Conservation (phyloP, 2,329 filamentous ascomycete genomes). For the Talaromyces pinophilus region DNA sequence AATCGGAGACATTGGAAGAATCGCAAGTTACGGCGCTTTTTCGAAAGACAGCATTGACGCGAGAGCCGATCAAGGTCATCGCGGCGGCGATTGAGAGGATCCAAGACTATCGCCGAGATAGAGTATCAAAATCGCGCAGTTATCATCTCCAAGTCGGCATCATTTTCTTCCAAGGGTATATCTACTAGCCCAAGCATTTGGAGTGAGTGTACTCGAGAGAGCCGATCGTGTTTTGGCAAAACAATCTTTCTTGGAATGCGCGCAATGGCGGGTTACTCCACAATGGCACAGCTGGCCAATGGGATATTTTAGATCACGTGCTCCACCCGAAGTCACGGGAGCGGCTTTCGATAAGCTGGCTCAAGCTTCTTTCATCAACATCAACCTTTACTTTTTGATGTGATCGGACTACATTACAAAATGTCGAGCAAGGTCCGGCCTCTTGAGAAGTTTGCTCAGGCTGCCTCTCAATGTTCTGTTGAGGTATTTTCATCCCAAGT, state of each 20-base stretch:
- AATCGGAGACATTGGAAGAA: constrained; percentile 54
- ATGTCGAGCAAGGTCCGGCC: constrained; percentile 59
- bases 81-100: constrained; percentile 31
- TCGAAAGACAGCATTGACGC: constrained; percentile 47
- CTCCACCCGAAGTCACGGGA: not conserved
- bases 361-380: not conserved
- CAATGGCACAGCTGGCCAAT: not conserved
- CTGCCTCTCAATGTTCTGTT: constrained; percentile 64
- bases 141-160: not conserved
- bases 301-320: not conserved
- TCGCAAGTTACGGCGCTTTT: constrained; percentile 49
- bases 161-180: not conserved
- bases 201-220: constrained; percentile 4
- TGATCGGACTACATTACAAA: constrained; percentile 22
- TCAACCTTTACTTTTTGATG: not conserved
- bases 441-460: constrained; percentile 68
- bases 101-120: constrained; percentile 19
- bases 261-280: not conserved
- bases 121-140: not conserved
- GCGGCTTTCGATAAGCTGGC: not conserved
- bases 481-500: constrained; percentile 53
- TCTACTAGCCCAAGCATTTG: not conserved
- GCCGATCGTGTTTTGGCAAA: constrained; percentile 27
- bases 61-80: constrained; percentile 42
- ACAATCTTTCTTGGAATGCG: constrained; percentile 15